Base-by-base conservation (phyloP, 78 protist species). In the Cavenderia fasciculata region DNA sequence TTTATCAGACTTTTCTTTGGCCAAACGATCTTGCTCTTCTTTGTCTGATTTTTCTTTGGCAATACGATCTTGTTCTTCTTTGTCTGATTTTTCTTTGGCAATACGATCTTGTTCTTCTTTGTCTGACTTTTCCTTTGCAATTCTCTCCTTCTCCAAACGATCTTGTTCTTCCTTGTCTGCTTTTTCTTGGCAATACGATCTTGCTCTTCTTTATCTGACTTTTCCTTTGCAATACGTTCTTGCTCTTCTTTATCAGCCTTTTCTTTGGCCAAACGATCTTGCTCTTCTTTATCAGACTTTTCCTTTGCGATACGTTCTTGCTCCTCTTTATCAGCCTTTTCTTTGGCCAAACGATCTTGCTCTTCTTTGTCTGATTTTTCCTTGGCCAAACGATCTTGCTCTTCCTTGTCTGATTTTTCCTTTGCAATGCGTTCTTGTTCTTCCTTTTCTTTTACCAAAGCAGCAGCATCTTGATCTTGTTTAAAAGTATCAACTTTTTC, bases 191-290 rank as follows among this genome's bases (percentile, higher is more conserved):
- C n/a, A n/a, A n/a, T 40, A 10, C 10, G 59, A 31, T n/a, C 0
- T 0, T 25, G 40, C 69, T 73, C 46, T 73, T 8, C 46, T 44
- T 43, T 47, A 10, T 29, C 79, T 23, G 66, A 8, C n/a, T 59
- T 19, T 59, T 73, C 54, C 38, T 36, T 41, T 4, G 52, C 79
- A 4, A 73, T 16, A 16, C 52, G 29, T 31, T 63, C 74, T 44
- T 78, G 34, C 56, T 82, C 75, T 29, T 40, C 85, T 52, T 57
- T 19, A 11, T 71, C 62, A 4, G 23, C 38, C 54, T 61, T 59
- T 56, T 69, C 77, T 69, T 74, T 66, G 56, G 66, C 77, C 0
- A 34, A 0, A 63, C 71, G 43, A 11, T 63, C 89, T 47, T 11
- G 4, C 19, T 38, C 52, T 46, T 34, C 66, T 46, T 72, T 29